These are phyloP conservation scores for Plenodomus biglobosus DNA, from an alignment of 2,329 filamentous ascomycete genomes.

Conservation along the genomic window DNA sequence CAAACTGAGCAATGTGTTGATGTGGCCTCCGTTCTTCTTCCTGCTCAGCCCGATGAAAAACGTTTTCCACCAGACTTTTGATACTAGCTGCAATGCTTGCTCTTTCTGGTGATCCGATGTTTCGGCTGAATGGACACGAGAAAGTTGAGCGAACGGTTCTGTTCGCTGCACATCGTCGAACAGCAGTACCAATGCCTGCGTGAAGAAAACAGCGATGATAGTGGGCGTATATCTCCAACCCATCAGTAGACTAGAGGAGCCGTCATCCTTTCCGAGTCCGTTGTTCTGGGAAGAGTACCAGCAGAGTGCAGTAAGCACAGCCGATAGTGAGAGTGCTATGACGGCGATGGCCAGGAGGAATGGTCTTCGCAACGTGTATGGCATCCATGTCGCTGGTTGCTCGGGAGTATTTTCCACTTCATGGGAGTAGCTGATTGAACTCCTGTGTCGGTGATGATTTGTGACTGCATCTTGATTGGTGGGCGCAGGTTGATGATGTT, in stretches of 20 bases:
- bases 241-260: conserved; percentile 1
- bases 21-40: conserved; percentile 10
- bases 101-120: not conserved
- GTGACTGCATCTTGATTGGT: not conserved
- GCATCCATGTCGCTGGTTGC: conserved; percentile 7
- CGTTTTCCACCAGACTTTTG: conserved; percentile 12
- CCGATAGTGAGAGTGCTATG: conserved; percentile 1
- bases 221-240: conserved; percentile 13
- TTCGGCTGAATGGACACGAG: not conserved
- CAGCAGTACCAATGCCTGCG: conserved; percentile 8
- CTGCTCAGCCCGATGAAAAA: conserved; percentile 9
- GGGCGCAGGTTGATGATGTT: not conserved
- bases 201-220: conserved; percentile 12
- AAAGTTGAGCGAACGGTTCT: conserved; percentile 14
- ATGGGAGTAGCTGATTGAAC: not conserved
- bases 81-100: not conserved
- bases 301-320: conserved; percentile 6
- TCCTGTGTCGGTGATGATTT: not conserved
- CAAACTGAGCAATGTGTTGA: conserved; percentile 10
- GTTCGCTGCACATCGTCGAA: conserved; percentile 16
- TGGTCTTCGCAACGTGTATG: conserved; percentile 10
- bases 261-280: conserved; percentile 11
- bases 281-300: conserved; percentile 11
- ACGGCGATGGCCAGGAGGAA: conserved; percentile 7
- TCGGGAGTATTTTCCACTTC: not conserved